Evolutionary conservation across 495 filamentous ascomycete species (phyloP), one percentile per base, ranked within the genome.

Genomic region (Thozetella sp.): DNA sequence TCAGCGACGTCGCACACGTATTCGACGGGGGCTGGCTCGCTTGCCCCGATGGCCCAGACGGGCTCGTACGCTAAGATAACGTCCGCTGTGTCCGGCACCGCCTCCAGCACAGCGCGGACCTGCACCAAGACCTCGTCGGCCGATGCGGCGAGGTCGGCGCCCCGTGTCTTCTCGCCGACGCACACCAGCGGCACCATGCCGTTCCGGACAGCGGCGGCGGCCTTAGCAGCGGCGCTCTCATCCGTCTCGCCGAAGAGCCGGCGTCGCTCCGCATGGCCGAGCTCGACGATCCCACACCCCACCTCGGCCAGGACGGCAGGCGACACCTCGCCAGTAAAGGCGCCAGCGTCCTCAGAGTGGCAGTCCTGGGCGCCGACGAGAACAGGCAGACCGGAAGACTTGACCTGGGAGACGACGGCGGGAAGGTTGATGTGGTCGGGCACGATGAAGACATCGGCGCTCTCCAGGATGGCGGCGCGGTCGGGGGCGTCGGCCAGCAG

Each of bases 51-150:
- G 0, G 91, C 92, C 92, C 92, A 96, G 1, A 94, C 90, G 12
- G 92, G 92, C 76, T 96, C 92, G 69, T 96, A 96, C 2, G 91
- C 92, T 40, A 95, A 80, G 15, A 93, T 86, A 20, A 94, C 82
- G n/a, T 92, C 85, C 1, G 81, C 82, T 11, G 85, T 77, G 2
- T 67, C 72, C 0, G 83, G 80, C 22, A 93, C 73, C 0, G 77
- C 82, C 15, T 72, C 72, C 19, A 95, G 65, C 9, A 90, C 85
- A 2, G 83, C 76, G 22, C 76, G 76, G 15, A 95, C 79, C 60
- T 93, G 89, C 19, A 74, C 69, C 26, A 75, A 74, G 57, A 89
- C 91, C 70, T 93, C 90, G 3, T 76, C 57, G 1, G 89, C 80
- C 0, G 91, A 91, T 0, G 79, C 79, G 9, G 78, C 77, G 20